Evolutionary conservation across 2,329 filamentous ascomycete genomes (phyloP), one percentile per base, ranked within the genome.

Genomic region (Arachnopeziza araneosa): DNA sequence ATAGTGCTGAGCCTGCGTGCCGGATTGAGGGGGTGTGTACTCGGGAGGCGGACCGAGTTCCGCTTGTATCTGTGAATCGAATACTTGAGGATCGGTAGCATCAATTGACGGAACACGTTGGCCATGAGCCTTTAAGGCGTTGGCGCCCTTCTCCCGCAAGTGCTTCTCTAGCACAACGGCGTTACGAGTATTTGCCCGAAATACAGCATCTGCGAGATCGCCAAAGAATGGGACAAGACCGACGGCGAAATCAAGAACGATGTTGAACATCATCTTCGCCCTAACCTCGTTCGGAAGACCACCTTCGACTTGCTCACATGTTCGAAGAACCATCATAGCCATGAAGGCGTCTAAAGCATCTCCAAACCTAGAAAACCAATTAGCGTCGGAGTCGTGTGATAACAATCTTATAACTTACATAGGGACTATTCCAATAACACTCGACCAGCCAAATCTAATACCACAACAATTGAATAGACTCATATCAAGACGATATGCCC

Each of bases 361-460:
- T 54, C 93, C 93, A 63, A 89, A 77, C 6, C 88, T 90, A 50
- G 26, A 30, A 30, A 30, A 30, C 4, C 49, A 52, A 3, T 55
- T 61, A 73, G 65, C 36, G 57, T 72, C 62, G 68, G 60, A 57
- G 51, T 54, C 21, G 17, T 17, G n/a, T 52, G 21, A 12, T 55
- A 10, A 23, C 1, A 32, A 24, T 22, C 22, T 6, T 19, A 49
- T 26, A 2, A 82, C 89, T 80, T 81, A 91, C 83, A 84, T 84
- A 67, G 95, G 95, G 58, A 98, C 75, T 8, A 98, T 72, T 17
- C 88, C 95, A 68, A 98, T 90, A 60, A 96, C 83, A 68, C 88
- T 89, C 56, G 90, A 85, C 91, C 92, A 97, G 58, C 95, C 95
- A 71, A 98, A 93, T 60, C 87, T 84, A 61, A 96, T 82, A 51